Percentiles rank a stretch among this genome's conserved stretches.
Conservation (phyloP, 495 filamentous ascomycete species). For the Aspergillus cristatus region DNA sequence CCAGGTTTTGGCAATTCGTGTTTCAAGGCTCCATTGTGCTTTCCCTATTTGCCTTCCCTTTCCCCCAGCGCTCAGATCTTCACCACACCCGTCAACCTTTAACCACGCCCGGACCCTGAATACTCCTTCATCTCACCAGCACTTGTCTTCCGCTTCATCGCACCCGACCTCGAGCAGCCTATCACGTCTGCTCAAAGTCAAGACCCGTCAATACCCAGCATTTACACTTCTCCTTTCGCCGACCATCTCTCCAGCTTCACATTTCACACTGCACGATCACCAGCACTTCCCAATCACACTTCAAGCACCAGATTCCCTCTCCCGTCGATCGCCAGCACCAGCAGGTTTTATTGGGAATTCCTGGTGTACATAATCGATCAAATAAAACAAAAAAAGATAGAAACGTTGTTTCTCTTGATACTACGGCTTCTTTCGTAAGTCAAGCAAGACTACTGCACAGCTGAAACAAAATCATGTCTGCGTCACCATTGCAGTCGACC, state of each 20-base stretch:
- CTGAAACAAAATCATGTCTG: slow-evolving; percentile 44
- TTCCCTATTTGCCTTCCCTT: slow-evolving; percentile 8
- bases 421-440: slow-evolving; percentile 34
- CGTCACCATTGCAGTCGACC: slow-evolving; percentile 56
- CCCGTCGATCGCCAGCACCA: slow-evolving; percentile 54
- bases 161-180: slow-evolving; percentile 16
- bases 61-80: slow-evolving; percentile 8
- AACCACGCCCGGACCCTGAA: slow-evolving; percentile 15
- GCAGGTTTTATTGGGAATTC: slow-evolving; percentile 85
- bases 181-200: no score
- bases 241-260: slow-evolving; percentile 21
- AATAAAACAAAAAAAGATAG: slow-evolving; percentile 38
- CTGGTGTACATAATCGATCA: slow-evolving; percentile 83
- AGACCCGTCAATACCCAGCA: slow-evolving; percentile 20
- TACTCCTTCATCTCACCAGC: slow-evolving; percentile 9
- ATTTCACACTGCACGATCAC: slow-evolving; percentile 26
- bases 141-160: slow-evolving; percentile 16
- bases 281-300: slow-evolving; percentile 26
- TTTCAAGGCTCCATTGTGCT: slow-evolving; percentile 11
- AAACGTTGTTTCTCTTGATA: slow-evolving; percentile 34
- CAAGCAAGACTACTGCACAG: slow-evolving; percentile 27
- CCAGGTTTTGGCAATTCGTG: slow-evolving; percentile 6
- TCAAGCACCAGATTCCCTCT: slow-evolving; percentile 38
- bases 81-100: slow-evolving; percentile 12
- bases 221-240: slow-evolving; percentile 21